Base-by-base conservation (phyloP, 305 asterid genomes). In the Fraxinus baroniana region DNA sequence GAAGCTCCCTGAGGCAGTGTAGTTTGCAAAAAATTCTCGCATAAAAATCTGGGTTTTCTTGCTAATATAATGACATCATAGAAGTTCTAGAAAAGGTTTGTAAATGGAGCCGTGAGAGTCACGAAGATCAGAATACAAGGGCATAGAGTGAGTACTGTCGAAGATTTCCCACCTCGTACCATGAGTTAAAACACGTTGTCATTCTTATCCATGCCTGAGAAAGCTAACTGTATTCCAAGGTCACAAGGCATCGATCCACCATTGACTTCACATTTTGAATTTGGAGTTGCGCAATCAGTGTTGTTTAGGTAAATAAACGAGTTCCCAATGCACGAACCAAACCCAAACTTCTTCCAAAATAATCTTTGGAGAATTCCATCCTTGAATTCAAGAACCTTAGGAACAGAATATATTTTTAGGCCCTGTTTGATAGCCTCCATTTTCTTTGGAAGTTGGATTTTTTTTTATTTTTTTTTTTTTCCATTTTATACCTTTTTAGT, bases 151-250 rank as follows among this genome's bases (percentile, higher is more conserved):
- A 94, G 80, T 95, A 87, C 55, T 91, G 98, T 71, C 94, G 85
- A 78, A 95, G 97, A 18, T 90, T 93, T 0, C 91, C 93, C 55
- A 93, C 97, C 89, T 95, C 97, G 44, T 93, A 93, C 99, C 97
- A 93, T 0, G 98, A 93, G 83, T 94, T 94, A 18, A 95, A 95
- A 90, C 18, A 94, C 97, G 0, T 76, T 32, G 13, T 96, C 93
- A 22, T 94, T 85, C 85, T 88, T 91, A 83, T 93, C 97, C 0
- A 95, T 90, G 46, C 99, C 97, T 0, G 98, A 93, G 83, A 94
- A 95, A 2, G 97, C 93, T 83, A 93, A 82, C 80, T 94, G 99
- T 39, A 95, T 86, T 70, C 97, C 93, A 28, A 92, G 10, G 13
- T 88, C 87, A 87, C 97, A 95, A 52, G 79, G 89, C 17, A 87